Percentiles rank a stretch among this genome's conserved stretches.
Conservation (phyloP, 2,329 filamentous ascomycete genomes). For the Berkeleyomyces rouxiae region DNA sequence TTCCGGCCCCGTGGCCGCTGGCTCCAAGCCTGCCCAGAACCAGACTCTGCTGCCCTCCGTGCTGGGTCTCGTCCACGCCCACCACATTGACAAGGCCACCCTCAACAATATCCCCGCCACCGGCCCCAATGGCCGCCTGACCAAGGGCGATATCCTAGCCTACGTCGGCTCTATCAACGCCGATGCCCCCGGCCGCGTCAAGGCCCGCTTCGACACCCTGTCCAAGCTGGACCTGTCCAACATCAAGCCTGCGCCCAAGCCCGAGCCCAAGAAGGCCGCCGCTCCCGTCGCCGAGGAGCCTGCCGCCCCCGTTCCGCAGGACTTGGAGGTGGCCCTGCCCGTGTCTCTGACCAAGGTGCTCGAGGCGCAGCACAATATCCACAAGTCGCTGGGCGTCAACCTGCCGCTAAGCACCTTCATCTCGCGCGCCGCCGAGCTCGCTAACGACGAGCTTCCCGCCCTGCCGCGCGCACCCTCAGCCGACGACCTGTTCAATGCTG, state of each 20-base stretch:
- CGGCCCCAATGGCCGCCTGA: constrained; percentile 69
- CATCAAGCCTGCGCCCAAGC: constrained; percentile 59
- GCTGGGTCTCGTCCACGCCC: constrained; percentile 59
- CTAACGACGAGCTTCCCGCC: constrained; percentile 72
- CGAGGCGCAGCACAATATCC: constrained; percentile 64
- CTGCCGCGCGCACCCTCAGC: constrained; percentile 38
- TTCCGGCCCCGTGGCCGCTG: constrained; percentile 22
- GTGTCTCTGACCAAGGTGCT: constrained; percentile 66
- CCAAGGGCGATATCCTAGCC: constrained; percentile 91
- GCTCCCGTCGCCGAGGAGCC: constrained; percentile 24
- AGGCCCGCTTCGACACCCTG: constrained; percentile 55
- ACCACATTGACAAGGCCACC: constrained; percentile 59
- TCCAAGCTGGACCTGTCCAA: constrained; percentile 84
- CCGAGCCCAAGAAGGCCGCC: constrained; percentile 23
- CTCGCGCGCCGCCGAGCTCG: constrained; percentile 64
- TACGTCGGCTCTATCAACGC: constrained; percentile 66
- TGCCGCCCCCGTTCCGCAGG: constrained; percentile 26
- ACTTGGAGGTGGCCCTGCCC: constrained; percentile 49
- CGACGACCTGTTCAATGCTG: constrained; percentile 75
- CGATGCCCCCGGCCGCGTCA: constrained; percentile 53
- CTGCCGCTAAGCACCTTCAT: constrained; percentile 79
- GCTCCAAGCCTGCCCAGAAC: constrained; percentile 23
- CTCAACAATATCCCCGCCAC: constrained; percentile 70
- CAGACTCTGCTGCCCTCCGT: constrained; percentile 66
- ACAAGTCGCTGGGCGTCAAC: constrained; percentile 59